Evolutionary conservation across 2,329 filamentous ascomycete genomes (phyloP), one percentile per base, ranked within the genome.

Genomic region (Colletotrichum zoysiae): DNA sequence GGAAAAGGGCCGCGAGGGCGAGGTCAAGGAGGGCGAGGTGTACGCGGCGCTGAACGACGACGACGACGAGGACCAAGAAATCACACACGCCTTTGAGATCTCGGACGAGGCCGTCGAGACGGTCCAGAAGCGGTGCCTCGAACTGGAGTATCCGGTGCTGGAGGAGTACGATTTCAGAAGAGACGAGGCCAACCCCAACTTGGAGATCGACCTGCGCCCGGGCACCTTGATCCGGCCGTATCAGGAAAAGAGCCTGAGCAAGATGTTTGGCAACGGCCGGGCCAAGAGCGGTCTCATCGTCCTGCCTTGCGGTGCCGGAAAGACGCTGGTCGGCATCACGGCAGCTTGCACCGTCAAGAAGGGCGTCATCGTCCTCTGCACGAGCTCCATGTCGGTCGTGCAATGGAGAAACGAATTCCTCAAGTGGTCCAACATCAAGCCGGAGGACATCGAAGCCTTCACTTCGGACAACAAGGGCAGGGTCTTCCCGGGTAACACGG

Each of bases 211-310:
- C 80, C 86, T 98, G 60, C 93, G 93, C 76, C 95, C 95, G 0
- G 91, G 92, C 68, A 95, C 95, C 0, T 93, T 95, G 78, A 98
- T 98, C 79, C 91, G 95, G 79, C 84, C 97, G 73, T 99, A 99
- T 77, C 96, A 99, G 80, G 96, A 99, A 81, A 97, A 98, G 84
- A 97, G 95, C 75, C 86, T 99, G 12, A 97, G 94, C 84, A 99
- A 99, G 82, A 99, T 99, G 96, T 99, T 99, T 80, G 95, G 96
- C 79, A 99, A 99, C 79, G 95, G 95, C 61, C 92, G 96, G 82
- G 96, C 96, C 18, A 96, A 97, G 84, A 98, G 95, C 81, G 96
- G 96, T 69, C 97, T 99, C 76, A 99, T 99, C 71, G 96, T 99
- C 67, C 83, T 99, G 76, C 96, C 96, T 23, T 99, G 96, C 80